These are phyloP conservation scores for Dictyostelium intermedium DNA, from an alignment of 78 protist genomes.

Conservation along the genomic window DNA sequence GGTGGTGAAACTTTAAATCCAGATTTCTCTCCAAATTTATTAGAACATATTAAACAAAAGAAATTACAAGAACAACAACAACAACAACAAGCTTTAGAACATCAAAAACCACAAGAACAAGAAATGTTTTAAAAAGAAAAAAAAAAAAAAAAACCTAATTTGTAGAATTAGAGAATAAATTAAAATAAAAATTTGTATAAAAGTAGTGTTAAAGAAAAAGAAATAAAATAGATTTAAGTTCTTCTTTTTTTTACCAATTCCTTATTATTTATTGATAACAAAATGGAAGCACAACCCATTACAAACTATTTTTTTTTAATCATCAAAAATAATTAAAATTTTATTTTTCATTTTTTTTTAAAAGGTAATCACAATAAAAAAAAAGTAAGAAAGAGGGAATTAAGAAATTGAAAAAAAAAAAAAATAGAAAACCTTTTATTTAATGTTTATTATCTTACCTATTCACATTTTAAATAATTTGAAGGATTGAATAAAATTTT, in stretches of 20 bases:
- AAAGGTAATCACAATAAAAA: no score
- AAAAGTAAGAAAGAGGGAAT: no score
- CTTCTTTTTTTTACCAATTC: no score
- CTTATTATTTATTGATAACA: no score
- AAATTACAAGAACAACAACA: background rate
- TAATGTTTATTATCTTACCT: no score
- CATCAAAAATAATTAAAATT: no score
- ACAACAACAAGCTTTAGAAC: background rate
- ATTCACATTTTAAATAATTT: background rate
- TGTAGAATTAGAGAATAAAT: background rate
- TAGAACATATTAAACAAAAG: conserved; percentile 1
- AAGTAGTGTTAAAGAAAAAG: background rate
- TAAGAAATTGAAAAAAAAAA: no score
- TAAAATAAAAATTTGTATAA: background rate
- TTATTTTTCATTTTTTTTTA: no score
- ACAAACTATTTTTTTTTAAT: no score
- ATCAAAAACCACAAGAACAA: conserved; percentile 9
- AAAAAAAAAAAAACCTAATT: background rate
- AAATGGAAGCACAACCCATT: no score
- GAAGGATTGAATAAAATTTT: background rate
- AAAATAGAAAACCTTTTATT: background rate
- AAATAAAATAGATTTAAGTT: no score
- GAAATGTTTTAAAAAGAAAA: background rate
- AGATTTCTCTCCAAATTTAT: background rate
- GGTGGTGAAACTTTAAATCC: conserved; percentile 54